Conservation (phyloP, 805 yeast species). For the Candida vartiovaarae region DNA sequence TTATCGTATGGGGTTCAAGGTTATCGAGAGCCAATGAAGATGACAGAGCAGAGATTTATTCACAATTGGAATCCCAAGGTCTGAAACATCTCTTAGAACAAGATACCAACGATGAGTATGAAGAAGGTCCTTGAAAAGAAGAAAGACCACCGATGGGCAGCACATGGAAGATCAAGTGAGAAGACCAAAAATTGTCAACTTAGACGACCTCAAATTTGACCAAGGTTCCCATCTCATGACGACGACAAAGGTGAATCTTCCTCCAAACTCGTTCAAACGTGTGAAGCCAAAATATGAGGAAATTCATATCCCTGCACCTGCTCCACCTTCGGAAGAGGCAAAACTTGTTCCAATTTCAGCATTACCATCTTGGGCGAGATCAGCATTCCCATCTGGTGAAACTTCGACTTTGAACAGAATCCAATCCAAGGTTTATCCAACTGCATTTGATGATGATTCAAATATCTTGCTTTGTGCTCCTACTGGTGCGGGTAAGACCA, state of each 20-base stretch:
- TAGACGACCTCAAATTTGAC: constrained; percentile 57
- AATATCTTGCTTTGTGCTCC: constrained; percentile 91
- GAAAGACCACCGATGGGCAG: constrained; percentile 16
- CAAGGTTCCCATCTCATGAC: constrained; percentile 69
- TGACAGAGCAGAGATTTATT: constrained; percentile 29
- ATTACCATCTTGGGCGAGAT: constrained; percentile 78
- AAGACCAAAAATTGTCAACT: constrained; percentile 38
- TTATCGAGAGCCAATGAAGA: constrained; percentile 33
- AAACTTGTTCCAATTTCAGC: constrained; percentile 48
- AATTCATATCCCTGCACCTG: constrained; percentile 87
- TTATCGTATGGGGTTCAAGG: constrained; percentile 48
- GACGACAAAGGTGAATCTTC: constrained; percentile 60
- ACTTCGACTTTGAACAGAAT: constrained; percentile 67
- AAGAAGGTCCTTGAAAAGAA: constrained; percentile 18
- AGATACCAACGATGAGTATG: constrained; percentile 2
- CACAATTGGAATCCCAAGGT: constrained; percentile 39
- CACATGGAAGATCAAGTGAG: constrained; percentile 15
- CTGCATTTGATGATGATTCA: constrained; percentile 64
- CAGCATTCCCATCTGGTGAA: constrained; percentile 64
- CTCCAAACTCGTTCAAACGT: constrained; percentile 77
- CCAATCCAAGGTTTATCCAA: constrained; percentile 75
- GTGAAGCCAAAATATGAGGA: constrained; percentile 75
- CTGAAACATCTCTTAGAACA: constrained; percentile 33
- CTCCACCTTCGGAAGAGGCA: constrained; percentile 33
- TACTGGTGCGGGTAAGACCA: constrained; percentile 98